Evolutionary conservation across 2,329 filamentous ascomycete genomes (phyloP), one percentile per base, ranked within the genome.

Genomic region (Apiospora saccharicola): DNA sequence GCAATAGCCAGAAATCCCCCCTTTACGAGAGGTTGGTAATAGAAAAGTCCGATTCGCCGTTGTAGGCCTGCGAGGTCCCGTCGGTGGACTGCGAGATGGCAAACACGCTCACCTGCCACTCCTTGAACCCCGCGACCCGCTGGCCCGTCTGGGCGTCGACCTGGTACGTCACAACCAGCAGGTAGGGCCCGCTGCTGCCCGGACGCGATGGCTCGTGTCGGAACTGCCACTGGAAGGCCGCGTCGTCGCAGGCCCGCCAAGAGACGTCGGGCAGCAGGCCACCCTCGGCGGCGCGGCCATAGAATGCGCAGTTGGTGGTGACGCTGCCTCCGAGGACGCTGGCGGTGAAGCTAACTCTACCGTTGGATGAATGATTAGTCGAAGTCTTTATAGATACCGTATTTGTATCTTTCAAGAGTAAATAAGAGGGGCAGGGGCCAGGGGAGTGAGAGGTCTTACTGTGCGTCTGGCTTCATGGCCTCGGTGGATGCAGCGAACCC

Each of bases 101-200:
- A 72, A 79, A 79, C 44, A 76, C 73, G 37, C 51, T 71, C n/a
- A 75, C 68, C 13, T 51, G 64, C 78, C 78, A 79, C 74, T 78
- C 77, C 61, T 79, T 75, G 70, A 67, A 79, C 16, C 77, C 77
- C 13, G 71, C 73, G 16, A 70, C 67, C 24, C 41, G 57, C 70
- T 71, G 70, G 16, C 64, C 70, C 16, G 57, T 68, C 51, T 69
- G 68, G 68, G 75, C 74, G 73, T 70, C 57, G 7, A 41, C 34
- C 34, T n/a, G 8, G 71, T 78, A 76, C 57, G 75, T 74, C 34
- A 78, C 30, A 64, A 79, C 74, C 41, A 79, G 70, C 49, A 76
- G 76, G 71, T 78, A 79, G 1, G 22, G 69, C 16, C 78, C 78
- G 67, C 75, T 71, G 34, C 44, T 26, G 6, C 77, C 77, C 0